phyloP scores from a whole-genome alignment of 2,329 filamentous ascomycete species.

The Trichoderma semiorbis region DNA sequence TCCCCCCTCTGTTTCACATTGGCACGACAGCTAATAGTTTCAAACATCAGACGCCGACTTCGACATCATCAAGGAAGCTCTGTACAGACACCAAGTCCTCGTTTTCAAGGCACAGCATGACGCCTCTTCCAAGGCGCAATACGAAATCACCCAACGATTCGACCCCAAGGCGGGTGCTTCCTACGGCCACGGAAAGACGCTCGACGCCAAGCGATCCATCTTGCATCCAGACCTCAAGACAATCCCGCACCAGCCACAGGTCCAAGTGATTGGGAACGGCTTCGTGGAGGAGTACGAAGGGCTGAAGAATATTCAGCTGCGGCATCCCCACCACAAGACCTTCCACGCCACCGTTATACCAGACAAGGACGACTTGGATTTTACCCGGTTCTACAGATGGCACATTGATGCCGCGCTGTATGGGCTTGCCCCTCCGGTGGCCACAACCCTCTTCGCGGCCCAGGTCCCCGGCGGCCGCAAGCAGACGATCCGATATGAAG shows the following conservation, averaged over 20 bases:
- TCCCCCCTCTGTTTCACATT: slow-evolving; percentile 6
- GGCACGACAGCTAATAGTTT: background rate
- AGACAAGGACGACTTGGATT: slow-evolving; percentile 45
- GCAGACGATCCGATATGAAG: slow-evolving; percentile 70
- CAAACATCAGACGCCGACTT: slow-evolving; percentile 58
- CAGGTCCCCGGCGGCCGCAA: slow-evolving; percentile 62
- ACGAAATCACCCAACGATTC: slow-evolving; percentile 69
- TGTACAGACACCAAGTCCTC: slow-evolving; percentile 67
- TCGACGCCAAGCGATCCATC: slow-evolving; percentile 61
- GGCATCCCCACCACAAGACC: slow-evolving; percentile 73
- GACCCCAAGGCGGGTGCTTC: slow-evolving; percentile 60
- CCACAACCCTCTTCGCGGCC: slow-evolving; percentile 72
- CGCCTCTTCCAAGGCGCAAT: slow-evolving; percentile 67
- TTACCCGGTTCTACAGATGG: slow-evolving; percentile 68
- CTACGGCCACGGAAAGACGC: slow-evolving; percentile 74
- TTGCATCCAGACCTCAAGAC: slow-evolving; percentile 79
- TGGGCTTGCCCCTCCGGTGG: slow-evolving; percentile 68
- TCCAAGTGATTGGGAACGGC: slow-evolving; percentile 75
- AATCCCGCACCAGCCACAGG: slow-evolving; percentile 71
- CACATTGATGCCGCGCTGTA: slow-evolving; percentile 79
- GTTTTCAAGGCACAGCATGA: slow-evolving; percentile 66
- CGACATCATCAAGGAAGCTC: slow-evolving; percentile 56
- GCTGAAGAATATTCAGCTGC: slow-evolving; percentile 62
- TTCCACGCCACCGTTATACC: slow-evolving; percentile 68
- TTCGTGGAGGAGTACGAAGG: slow-evolving; percentile 67